Evolutionary conservation across 371 early-diverging fungal genomes (phyloP), one percentile per base, ranked within the genome.

Genomic region (Mucor piriformis): DNA sequence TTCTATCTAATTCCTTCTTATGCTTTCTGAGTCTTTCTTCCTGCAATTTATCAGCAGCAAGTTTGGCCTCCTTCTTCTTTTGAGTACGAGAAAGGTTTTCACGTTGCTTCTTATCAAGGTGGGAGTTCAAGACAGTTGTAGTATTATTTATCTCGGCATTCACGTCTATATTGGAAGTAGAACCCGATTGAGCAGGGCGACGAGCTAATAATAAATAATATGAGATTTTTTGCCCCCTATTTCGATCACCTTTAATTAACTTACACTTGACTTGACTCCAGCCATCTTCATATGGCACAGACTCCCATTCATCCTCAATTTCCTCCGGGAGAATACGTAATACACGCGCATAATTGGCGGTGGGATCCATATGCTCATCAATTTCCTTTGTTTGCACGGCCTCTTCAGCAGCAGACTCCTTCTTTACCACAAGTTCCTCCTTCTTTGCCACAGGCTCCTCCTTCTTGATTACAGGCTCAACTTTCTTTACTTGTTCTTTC

Each of bases 61-160:
- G 73, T 20, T 79, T 81, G 7, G 66, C 74, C 38, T 74, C 77
- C 38, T 82, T 83, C 43, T 66, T 59, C 42, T 73, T 80, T 18
- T 73, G 74, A n/a, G 53, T 29, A 56, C 72, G 66, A 2, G 73
- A 63, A 50, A 62, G 59, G 51, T 80, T 82, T 64, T 83, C 81
- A 16, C 83, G 73, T 49, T 85, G 86, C 44, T 79, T 82, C 52
- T 80, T 85, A 50, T 79, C 80, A 46, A 46, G 46, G 11, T 6
- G 25, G 4, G 46, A 46, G 13, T 46, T 46, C 10, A 23, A 46
- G 13, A 46, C 21, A 0, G 8, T 15, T 12, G 23, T 46, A 15
- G 23, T 10, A 2, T 6, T 34, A 27, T 46, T 27, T 7, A 48
- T 42, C 5, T 52, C 49, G 2, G 53, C 57, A 25, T 57, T 57